Evolutionary conservation across 169 alveolate species (phyloP).

Genomic region (Theileria equi): DNA sequence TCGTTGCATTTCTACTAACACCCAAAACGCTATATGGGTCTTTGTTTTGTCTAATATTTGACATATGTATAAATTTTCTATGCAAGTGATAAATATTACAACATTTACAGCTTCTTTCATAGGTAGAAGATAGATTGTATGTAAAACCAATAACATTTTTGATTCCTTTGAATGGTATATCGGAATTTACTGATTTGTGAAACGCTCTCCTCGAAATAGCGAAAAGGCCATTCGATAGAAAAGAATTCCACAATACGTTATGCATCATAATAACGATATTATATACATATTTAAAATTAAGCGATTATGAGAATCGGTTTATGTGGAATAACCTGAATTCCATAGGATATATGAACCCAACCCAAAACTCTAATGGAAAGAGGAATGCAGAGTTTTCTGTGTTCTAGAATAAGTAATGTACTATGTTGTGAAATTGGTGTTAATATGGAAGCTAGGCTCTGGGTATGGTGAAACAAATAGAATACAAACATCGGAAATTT

Average conservation of each 20-base stretch:
- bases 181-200: not conserved
- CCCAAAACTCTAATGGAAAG: not conserved
- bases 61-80: constrained; percentile 28
- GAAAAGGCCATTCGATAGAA: not conserved
- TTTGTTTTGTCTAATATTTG: constrained; percentile 31
- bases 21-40: constrained; percentile 87
- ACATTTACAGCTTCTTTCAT: not conserved
- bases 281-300: not conserved
- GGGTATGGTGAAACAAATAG: too few relatives aligned
- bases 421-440: too few relatives aligned
- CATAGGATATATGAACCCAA: not conserved
- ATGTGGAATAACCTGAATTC: not conserved
- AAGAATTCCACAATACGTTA: constrained; percentile 6
- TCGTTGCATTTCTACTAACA: constrained; percentile 83
- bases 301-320: not conserved
- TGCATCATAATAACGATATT: constrained; percentile 1
- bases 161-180: too few relatives aligned
- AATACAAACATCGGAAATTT: too few relatives aligned
- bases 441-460: too few relatives aligned
- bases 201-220: constrained; percentile 5
- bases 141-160: too few relatives aligned
- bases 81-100: not conserved
- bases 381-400: too few relatives aligned
- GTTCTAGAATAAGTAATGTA: too few relatives aligned
- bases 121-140: too few relatives aligned